Percentiles rank a stretch among this genome's conserved stretches.
These are phyloP conservation scores for Neurospora africana DNA, from an alignment of 495 filamentous ascomycete species.

Conservation along the genomic window DNA sequence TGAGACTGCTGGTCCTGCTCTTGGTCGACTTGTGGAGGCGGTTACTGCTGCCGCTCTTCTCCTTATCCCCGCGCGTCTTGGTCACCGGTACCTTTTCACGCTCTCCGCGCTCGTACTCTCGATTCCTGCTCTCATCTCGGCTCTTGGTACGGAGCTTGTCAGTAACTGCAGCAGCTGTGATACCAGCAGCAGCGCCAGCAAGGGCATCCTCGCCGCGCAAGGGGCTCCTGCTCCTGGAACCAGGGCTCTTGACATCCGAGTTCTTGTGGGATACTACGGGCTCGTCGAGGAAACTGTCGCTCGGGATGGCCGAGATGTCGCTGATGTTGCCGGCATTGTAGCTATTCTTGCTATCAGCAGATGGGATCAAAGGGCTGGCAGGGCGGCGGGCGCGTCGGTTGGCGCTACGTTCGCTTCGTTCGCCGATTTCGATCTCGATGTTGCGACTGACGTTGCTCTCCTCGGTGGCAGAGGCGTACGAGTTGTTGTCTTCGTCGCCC, in stretches of 20 bases:
- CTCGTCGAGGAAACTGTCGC: constrained; percentile 77
- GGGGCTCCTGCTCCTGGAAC: constrained; percentile 23
- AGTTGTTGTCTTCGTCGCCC: constrained; percentile 46
- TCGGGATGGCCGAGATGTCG: constrained; percentile 84
- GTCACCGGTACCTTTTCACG: constrained; percentile 8
- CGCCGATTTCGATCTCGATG: constrained; percentile 53
- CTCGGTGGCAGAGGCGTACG: constrained; percentile 64
- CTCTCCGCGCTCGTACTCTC: constrained; percentile 16
- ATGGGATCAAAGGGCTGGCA: constrained; percentile 45
- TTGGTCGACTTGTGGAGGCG: constrained; percentile 44
- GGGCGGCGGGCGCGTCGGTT: constrained; percentile 36
- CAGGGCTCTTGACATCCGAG: constrained; percentile 24
- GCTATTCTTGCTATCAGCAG: constrained; percentile 44
- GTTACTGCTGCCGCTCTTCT: constrained; percentile 22
- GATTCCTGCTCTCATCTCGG: constrained; percentile 29
- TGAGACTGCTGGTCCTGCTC: constrained; percentile 50
- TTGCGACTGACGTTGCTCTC: constrained; percentile 61
- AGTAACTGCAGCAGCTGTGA: constrained; percentile 32
- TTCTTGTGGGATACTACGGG: constrained; percentile 16
- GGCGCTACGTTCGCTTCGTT: constrained; percentile 26
- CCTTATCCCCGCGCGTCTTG: constrained; percentile 20
- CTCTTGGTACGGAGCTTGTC: constrained; percentile 39
- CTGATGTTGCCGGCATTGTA: constrained; percentile 53
- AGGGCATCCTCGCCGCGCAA: constrained; percentile 25
- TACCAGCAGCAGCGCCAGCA: constrained; percentile 23